These are phyloP conservation scores for Yamadazyma jaroonii DNA, from an alignment of 1,139 yeast species.

Conservation along the genomic window DNA sequence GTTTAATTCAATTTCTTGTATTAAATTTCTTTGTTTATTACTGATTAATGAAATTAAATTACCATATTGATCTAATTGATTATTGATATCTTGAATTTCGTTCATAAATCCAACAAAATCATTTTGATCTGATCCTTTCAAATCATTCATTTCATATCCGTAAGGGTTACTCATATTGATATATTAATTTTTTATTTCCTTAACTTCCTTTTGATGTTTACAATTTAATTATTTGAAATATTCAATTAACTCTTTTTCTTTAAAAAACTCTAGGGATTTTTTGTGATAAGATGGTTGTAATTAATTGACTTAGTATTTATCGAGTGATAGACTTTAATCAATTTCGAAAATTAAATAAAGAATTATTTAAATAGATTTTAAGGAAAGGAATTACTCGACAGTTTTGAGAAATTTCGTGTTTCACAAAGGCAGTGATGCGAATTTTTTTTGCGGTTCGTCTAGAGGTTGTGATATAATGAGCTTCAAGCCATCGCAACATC, in stretches of 20 bases:
- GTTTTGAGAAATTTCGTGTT: slow-evolving; percentile 6
- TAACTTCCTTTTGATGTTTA: not conserved
- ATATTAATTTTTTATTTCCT: too few relatives aligned
- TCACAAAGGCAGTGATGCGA: slow-evolving; percentile 1
- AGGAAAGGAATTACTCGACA: not conserved
- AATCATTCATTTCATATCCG: slow-evolving; percentile 35
- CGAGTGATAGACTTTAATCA: too few relatives aligned
- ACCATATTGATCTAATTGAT: slow-evolving; percentile 77
- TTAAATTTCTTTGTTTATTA: slow-evolving; percentile 74
- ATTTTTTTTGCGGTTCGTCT: not conserved
- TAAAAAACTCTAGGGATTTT: too few relatives aligned
- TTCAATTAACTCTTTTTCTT: not conserved
- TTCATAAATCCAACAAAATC: slow-evolving; percentile 80
- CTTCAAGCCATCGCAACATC: slow-evolving; percentile 27
- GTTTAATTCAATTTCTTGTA: slow-evolving; percentile 74
- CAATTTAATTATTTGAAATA: not conserved
- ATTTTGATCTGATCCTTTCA: slow-evolving; percentile 32
- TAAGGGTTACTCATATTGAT: slow-evolving; percentile 27
- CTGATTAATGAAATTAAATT: slow-evolving; percentile 74
- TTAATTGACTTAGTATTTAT: too few relatives aligned
- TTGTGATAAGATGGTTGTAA: too few relatives aligned
- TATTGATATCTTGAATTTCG: slow-evolving; percentile 79
- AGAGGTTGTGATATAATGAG: slow-evolving; percentile 1
- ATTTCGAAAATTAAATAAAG: not conserved
- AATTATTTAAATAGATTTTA: not conserved